phyloP scores from a whole-genome alignment of 148 eudicot genomes.

The Silene uniflora region DNA sequence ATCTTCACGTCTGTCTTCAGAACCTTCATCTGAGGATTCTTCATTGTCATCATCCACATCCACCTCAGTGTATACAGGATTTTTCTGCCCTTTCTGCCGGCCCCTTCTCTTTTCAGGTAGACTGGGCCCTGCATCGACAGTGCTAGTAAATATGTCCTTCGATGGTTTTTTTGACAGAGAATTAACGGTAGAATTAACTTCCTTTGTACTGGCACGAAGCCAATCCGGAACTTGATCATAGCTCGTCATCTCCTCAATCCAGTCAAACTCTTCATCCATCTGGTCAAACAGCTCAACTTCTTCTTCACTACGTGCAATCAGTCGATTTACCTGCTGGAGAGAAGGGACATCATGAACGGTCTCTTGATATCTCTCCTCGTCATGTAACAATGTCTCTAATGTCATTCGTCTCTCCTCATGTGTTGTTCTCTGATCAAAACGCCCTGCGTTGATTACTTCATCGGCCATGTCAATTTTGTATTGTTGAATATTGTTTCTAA shows the following conservation, averaged over 20 bases:
- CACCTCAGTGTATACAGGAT: conserved; percentile 76
- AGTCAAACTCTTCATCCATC: conserved; percentile 94
- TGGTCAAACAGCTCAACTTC: conserved; percentile 97
- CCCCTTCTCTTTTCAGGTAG: conserved; percentile 68
- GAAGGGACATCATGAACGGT: conserved; percentile 96
- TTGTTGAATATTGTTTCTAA: conserved; percentile 92
- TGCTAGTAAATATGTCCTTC: conserved; percentile 44
- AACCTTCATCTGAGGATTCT: conserved; percentile 78
- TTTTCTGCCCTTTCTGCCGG: conserved; percentile 65
- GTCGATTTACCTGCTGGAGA: conserved; percentile 86
- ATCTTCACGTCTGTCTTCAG: conserved; percentile 67
- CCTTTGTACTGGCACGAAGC: conserved; percentile 80
- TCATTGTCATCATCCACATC: conserved; percentile 84
- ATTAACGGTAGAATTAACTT: conserved; percentile 65
- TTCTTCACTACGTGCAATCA: conserved; percentile 97
- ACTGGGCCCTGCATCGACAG: conserved; percentile 38
- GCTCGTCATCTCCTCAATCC: conserved; percentile 87
- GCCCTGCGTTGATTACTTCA: conserved; percentile 98
- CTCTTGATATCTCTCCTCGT: conserved; percentile 96
- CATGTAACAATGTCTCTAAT: conserved; percentile 88
- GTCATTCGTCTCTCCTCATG: conserved; percentile 97
- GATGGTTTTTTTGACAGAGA: conserved; percentile 78
- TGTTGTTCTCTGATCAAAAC: conserved; percentile 97
- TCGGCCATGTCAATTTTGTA: conserved; percentile 99
- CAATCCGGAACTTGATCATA: conserved; percentile 91